Percentiles rank a stretch among this genome's conserved stretches.
Evolutionary conservation across 345 rosid species (phyloP).

Genomic region (Dimocarpus longan): DNA sequence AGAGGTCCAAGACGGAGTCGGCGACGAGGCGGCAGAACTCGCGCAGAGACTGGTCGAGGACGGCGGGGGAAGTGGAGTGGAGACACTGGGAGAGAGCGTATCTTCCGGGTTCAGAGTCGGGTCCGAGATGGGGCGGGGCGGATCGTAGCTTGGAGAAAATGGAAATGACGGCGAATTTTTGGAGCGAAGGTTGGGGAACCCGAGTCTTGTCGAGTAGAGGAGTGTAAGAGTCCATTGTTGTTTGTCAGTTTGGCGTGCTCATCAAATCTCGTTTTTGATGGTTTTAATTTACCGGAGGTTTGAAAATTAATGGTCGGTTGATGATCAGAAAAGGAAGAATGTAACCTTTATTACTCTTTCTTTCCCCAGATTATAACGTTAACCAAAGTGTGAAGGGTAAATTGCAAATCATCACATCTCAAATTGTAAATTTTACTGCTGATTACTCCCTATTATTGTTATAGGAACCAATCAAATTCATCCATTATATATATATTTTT

Average conservation of each 20-base stretch:
- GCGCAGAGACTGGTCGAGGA: slow-evolving; percentile 87
- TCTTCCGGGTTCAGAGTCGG: slow-evolving; percentile 66
- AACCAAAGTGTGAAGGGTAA: too few relatives aligned
- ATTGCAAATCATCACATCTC: too few relatives aligned
- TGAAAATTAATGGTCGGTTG: too few relatives aligned
- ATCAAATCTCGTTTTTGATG: neutral
- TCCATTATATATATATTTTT: too few relatives aligned
- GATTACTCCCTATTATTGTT: too few relatives aligned
- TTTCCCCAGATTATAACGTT: too few relatives aligned
- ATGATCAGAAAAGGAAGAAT: too few relatives aligned
- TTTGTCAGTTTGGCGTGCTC: neutral
- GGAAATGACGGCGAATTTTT: slow-evolving; percentile 71
- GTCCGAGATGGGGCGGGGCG: slow-evolving; percentile 46
- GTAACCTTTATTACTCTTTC: too few relatives aligned
- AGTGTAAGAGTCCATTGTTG: slow-evolving; percentile 61
- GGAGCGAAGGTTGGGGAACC: slow-evolving; percentile 81
- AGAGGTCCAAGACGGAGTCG: slow-evolving; percentile 53
- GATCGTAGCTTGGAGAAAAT: slow-evolving; percentile 81
- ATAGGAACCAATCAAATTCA: too few relatives aligned
- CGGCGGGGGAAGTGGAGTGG: slow-evolving; percentile 57
- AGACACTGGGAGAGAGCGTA: slow-evolving; percentile 74
- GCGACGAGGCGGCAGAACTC: slow-evolving; percentile 82
- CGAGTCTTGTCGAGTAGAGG: slow-evolving; percentile 70
- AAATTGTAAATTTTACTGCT: too few relatives aligned
- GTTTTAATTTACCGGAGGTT: too few relatives aligned